Base-by-base conservation (phyloP, 345 rosid species). In the Streptanthus diversifolius region DNA sequence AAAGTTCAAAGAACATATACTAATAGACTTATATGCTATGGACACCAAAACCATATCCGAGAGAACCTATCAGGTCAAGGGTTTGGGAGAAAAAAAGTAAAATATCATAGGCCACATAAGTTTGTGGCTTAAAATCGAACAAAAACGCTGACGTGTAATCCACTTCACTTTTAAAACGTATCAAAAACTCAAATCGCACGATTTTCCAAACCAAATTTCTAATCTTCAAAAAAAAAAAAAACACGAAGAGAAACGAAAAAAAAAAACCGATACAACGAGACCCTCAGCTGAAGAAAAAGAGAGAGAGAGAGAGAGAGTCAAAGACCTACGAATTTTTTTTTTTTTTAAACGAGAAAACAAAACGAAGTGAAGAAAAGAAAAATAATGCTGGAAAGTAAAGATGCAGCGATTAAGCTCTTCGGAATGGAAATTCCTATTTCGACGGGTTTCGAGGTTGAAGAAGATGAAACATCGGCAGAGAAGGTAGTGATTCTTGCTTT, bases 61-160 rank as follows among this genome's bases (percentile, higher is more conserved):
- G 30, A 44, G 33, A 57, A 13, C 22, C 15, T 27, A 43, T 44
- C 39, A 27, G 49, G 18, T 47, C 52, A 44, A 54, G 39, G 59
- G 51, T 27, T 66, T 74, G 35, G 67, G 45, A 29, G 25, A 56
- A 66, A 56, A 66, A 71, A 78, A 51, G 59, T 81, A 81, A 85
- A 86, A 82, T 79, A 81, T 68, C 47, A 4, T 71, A 80, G 85
- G 83, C 90, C 95, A 84, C 92, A 84, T 51, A 77, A 85, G 81
- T 85, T 75, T 89, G 93, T 92, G 98, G 98, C 89, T 84, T 79
- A 76, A 69, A 87, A 89, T 85, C 32, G 11, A 51, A 81, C 54
- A 12, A 14, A 49, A 27, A 33, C 5, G 82, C 88, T 84, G 83
- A 88, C 82, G 81, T 89, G 92, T 86, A 85, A 62, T 70, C 89